Conservation (phyloP, 2,329 filamentous ascomycete genomes). For the Aaosphaeria pasadenensis region DNA sequence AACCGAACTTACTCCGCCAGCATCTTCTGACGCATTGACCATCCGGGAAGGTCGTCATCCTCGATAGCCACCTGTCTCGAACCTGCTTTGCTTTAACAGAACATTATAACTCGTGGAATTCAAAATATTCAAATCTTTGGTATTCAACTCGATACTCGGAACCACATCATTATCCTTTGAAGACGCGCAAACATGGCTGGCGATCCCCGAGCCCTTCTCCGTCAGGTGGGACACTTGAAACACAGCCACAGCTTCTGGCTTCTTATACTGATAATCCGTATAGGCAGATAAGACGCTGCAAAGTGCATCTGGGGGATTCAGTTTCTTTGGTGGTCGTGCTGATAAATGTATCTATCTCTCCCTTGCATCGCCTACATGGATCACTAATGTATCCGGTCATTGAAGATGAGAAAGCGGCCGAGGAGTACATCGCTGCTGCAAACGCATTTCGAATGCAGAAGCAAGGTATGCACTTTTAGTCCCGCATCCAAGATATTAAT, state of each 20-base stretch:
- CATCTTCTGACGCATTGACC: constrained; percentile 6
- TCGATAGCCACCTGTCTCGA: constrained; percentile 33
- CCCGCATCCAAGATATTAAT: too few relatives aligned
- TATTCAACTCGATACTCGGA: too few relatives aligned
- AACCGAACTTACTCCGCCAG: too few relatives aligned
- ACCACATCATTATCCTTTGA: neutral
- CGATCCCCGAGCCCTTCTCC: constrained; percentile 35
- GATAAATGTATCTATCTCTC: constrained; percentile 62
- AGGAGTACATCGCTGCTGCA: constrained; percentile 82
- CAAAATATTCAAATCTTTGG: too few relatives aligned
- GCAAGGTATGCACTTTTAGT: constrained; percentile 58
- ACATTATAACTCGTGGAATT: too few relatives aligned
- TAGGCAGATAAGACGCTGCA: constrained; percentile 84
- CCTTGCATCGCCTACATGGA: neutral
- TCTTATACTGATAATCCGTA: constrained; percentile 22
- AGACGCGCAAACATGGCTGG: constrained; percentile 30
- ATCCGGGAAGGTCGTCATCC: constrained; percentile 16
- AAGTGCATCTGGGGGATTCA: constrained; percentile 76
- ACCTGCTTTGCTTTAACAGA: constrained; percentile 1
- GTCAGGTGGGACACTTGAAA: constrained; percentile 32
- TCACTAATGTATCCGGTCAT: constrained; percentile 15
- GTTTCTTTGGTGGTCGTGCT: constrained; percentile 79
- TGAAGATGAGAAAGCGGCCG: constrained; percentile 74
- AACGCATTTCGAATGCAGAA: constrained; percentile 90
- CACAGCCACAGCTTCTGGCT: constrained; percentile 26